A percentile compares a stretch with the other conserved stretches of the same genome.
phyloP scores from a whole-genome alignment of 305 asterid species.

The Striga hermonthica region DNA sequence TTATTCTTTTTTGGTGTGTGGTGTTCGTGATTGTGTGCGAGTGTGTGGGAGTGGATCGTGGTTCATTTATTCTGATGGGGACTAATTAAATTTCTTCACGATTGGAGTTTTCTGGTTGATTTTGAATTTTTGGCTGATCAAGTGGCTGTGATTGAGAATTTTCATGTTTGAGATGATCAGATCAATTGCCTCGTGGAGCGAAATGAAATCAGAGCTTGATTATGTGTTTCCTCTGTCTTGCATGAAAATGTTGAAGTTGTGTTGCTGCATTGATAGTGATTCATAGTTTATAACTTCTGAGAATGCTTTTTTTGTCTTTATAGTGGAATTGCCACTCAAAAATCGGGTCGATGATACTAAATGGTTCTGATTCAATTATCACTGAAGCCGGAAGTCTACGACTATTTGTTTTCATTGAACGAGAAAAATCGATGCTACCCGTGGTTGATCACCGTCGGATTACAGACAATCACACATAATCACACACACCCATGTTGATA shows the following conservation, averaged over 20 bases:
- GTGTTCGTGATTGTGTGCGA: constrained; percentile 16
- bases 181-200: constrained; percentile 24
- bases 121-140: constrained; percentile 28
- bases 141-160: constrained; percentile 12
- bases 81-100: constrained; percentile 23
- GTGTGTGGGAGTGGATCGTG: constrained; percentile 29
- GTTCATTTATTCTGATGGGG: constrained; percentile 15
- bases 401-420: background rate
- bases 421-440: too few relatives aligned
- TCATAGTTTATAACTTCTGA: constrained; percentile 6
- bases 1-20: background rate
- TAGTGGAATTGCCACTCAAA: background rate
- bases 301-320: background rate
- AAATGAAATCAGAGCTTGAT: constrained; percentile 2
- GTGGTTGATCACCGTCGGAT: too few relatives aligned
- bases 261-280: constrained; percentile 10
- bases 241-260: constrained; percentile 17
- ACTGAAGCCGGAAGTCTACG: background rate
- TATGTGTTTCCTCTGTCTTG: constrained; percentile 8
- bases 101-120: constrained; percentile 17
- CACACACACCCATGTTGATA: too few relatives aligned
- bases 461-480: too few relatives aligned
- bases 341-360: background rate
- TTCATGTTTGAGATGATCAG: constrained; percentile 17
- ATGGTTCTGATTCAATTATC: constrained; percentile 2